These are phyloP conservation scores for Rubia balearica DNA, from an alignment of 305 asterid species.

Conservation along the genomic window DNA sequence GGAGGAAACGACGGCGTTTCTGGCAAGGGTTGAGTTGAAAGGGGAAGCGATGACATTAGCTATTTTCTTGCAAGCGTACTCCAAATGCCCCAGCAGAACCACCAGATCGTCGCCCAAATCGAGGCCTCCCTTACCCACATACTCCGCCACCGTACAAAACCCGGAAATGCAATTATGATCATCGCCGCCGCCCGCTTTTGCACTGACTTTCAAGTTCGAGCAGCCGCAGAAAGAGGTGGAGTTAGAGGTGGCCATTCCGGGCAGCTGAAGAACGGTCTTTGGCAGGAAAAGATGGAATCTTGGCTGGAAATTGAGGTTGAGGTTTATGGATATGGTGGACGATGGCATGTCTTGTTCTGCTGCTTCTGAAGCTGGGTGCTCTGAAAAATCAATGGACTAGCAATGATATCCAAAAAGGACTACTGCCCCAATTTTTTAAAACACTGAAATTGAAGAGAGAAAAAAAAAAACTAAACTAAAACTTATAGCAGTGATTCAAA, in stretches of 20 bases:
- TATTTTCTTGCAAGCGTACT: slow-evolving; percentile 74
- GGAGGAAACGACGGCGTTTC: slow-evolving; percentile 16
- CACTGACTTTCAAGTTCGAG: slow-evolving; percentile 35
- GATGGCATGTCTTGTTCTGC: slow-evolving; percentile 14
- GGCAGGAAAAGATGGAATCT: slow-evolving; percentile 27
- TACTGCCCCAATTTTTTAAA: neutral
- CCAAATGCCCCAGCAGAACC: slow-evolving; percentile 52
- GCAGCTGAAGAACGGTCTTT: slow-evolving; percentile 21
- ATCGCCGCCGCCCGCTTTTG: slow-evolving; percentile 19
- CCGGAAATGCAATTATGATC: slow-evolving; percentile 25
- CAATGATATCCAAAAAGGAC: neutral
- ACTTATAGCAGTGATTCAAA: no score
- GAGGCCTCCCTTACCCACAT: slow-evolving; percentile 46
- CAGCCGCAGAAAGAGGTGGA: slow-evolving; percentile 28
- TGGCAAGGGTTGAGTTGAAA: slow-evolving; percentile 46
- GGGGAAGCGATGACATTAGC: slow-evolving; percentile 97
- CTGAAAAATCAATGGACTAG: neutral
- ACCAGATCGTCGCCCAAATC: slow-evolving; percentile 67
- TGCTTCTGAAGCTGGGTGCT: slow-evolving; percentile 6
- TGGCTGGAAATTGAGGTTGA: slow-evolving; percentile 32
- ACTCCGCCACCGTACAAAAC: slow-evolving; percentile 61
- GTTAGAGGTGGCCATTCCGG: slow-evolving; percentile 34
- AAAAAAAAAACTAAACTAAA: no score
- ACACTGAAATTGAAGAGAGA: no score
- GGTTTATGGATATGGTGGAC: slow-evolving; percentile 21